These are phyloP conservation scores for Lasiosphaeria miniovina DNA, from an alignment of 495 filamentous ascomycete species.

Conservation along the genomic window DNA sequence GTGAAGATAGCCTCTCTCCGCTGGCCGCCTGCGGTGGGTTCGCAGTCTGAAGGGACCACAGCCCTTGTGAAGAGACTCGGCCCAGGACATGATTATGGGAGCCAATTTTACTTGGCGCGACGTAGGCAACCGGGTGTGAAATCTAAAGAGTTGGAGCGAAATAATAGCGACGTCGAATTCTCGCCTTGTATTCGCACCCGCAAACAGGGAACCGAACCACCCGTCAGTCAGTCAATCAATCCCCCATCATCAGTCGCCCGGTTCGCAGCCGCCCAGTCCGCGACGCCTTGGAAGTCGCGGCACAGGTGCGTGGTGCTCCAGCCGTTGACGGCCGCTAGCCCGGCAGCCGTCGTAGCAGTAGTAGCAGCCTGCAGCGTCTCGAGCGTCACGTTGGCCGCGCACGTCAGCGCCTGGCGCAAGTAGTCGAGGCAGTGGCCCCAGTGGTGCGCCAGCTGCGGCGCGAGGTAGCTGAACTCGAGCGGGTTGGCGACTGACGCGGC, in stretches of 20 bases:
- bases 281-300: slow-evolving; percentile 1
- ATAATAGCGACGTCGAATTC: too few species aligned
- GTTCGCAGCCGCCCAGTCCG: not conserved
- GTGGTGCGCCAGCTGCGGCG: slow-evolving; percentile 7
- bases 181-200: too few species aligned
- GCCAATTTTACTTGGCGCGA: too few species aligned
- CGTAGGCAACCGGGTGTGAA: too few species aligned
- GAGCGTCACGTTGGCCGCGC: slow-evolving; percentile 5
- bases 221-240: not conserved
- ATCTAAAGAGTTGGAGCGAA: too few species aligned
- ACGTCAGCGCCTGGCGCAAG: slow-evolving; percentile 6
- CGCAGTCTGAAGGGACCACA: too few species aligned
- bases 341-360: not conserved
- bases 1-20: too few species aligned
- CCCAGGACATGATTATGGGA: too few species aligned
- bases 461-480: slow-evolving; percentile 7
- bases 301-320: slow-evolving; percentile 11
- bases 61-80: too few species aligned
- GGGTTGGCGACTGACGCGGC: slow-evolving; percentile 7
- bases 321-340: not conserved
- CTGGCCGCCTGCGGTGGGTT: too few species aligned
- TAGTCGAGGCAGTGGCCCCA: slow-evolving; percentile 13
- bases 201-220: too few species aligned
- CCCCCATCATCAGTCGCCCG: not conserved
- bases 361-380: not conserved